phyloP scores from a whole-genome alignment of 257 asterid species.

The Datura wrightii region DNA sequence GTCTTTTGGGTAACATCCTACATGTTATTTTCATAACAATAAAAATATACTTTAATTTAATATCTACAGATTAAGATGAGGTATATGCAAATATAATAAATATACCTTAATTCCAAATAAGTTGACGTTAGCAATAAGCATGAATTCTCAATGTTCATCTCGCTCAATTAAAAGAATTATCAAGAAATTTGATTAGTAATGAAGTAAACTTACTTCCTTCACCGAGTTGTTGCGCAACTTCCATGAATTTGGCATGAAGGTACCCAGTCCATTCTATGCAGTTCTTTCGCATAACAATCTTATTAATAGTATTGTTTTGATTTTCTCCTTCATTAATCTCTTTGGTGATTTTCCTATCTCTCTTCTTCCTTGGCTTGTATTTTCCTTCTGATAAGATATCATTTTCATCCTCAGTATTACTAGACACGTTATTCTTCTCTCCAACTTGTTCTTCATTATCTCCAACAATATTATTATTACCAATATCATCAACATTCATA shows the following conservation, averaged over 20 bases:
- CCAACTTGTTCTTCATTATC: background rate
- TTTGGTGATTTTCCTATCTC: background rate
- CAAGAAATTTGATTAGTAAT: background rate
- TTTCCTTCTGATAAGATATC: background rate
- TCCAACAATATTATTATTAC: background rate
- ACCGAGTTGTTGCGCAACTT: conserved; percentile 36
- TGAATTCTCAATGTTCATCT: no score
- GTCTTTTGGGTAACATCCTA: conserved; percentile 43
- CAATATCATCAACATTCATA: background rate
- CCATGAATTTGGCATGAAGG: conserved; percentile 38
- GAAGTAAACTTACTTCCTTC: conserved; percentile 39
- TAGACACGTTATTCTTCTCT: background rate
- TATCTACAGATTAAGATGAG: background rate
- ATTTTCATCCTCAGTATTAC: background rate
- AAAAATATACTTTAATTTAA: background rate
- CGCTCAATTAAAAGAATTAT: no score
- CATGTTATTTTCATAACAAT: background rate
- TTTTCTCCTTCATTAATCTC: no score
- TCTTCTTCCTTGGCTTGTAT: background rate
- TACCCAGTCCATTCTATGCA: conserved; percentile 35
- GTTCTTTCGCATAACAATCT: background rate
- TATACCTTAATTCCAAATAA: no score
- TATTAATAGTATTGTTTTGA: no score
- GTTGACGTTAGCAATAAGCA: no score
- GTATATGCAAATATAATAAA: no score